phyloP scores from a whole-genome alignment of 768 basidiomycete genomes.

The Boletus huronensis region DNA sequence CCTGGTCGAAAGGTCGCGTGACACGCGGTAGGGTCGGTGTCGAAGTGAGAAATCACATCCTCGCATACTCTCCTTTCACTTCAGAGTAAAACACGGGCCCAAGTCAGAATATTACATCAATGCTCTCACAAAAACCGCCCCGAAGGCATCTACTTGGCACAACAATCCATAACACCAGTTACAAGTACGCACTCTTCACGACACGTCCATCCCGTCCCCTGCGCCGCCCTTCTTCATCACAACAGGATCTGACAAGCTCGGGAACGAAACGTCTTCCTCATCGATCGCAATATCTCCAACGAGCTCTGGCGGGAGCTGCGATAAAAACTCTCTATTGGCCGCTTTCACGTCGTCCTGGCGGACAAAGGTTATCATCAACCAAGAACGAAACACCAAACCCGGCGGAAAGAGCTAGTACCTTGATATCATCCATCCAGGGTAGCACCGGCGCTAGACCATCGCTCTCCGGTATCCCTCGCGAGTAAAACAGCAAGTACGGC shows the following conservation, averaged over 20 bases:
- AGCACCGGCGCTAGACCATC: constrained; percentile 10
- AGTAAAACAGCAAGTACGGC: constrained; percentile 76
- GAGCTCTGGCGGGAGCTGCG: constrained; percentile 30
- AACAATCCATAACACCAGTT: not conserved
- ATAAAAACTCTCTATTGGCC: constrained; percentile 37
- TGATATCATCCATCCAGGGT: constrained; percentile 32
- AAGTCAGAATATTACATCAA: not conserved
- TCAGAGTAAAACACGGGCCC: too few species aligned
- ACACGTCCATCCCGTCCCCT: constrained; percentile 18
- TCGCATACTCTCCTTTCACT: too few species aligned
- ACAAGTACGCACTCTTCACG: constrained; percentile 11
- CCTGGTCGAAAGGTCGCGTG: too few species aligned
- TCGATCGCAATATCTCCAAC: constrained; percentile 25
- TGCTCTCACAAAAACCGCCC: not conserved
- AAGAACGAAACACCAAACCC: not conserved
- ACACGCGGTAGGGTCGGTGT: too few species aligned
- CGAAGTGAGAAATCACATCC: too few species aligned
- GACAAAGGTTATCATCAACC: not conserved
- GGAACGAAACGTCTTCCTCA: constrained; percentile 2
- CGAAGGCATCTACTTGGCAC: not conserved
- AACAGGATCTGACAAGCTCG: not conserved
- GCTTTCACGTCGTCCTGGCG: constrained; percentile 33
- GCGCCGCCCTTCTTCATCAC: not conserved
- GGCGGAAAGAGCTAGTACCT: constrained; percentile 9
- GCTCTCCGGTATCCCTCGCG: constrained; percentile 30